Evolutionary conservation across 208 protist species (phyloP).

Genomic region (Porcisia deanei): DNA sequence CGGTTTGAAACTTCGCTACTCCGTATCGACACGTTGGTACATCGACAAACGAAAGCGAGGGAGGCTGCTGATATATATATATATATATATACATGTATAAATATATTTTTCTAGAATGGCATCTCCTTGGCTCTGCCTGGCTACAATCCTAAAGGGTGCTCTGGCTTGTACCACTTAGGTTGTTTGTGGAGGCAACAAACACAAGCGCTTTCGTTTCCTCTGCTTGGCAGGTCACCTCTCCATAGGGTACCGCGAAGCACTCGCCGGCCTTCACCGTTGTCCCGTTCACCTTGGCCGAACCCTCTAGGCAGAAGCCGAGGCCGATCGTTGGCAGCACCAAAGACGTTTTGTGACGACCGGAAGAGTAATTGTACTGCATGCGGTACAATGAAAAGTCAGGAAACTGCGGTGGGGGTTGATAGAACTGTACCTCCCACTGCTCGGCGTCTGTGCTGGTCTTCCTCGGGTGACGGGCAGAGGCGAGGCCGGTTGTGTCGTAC

Average conservation of each 20-base stretch:
- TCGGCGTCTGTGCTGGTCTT: slow-evolving; percentile 29
- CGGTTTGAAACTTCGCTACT: no score
- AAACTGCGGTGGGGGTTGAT: slow-evolving; percentile 78
- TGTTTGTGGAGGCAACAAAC: slow-evolving; percentile 86
- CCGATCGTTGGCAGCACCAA: slow-evolving; percentile 81
- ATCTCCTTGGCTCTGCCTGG: not conserved
- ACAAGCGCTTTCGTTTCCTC: slow-evolving; percentile 54
- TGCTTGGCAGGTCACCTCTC: slow-evolving; percentile 56
- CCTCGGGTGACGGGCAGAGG: slow-evolving; percentile 48
- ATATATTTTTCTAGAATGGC: not conserved
- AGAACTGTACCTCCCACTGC: slow-evolving; percentile 81
- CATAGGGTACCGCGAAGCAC: slow-evolving; percentile 83
- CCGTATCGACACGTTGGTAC: no score
- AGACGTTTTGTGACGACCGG: slow-evolving; percentile 30
- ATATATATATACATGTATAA: no score
- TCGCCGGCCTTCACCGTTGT: slow-evolving; percentile 57
- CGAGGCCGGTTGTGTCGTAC: slow-evolving; percentile 79
- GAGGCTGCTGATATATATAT: not conserved
- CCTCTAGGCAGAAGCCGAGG: slow-evolving; percentile 83
- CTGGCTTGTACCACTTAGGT: slow-evolving; percentile 9
- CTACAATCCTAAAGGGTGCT: slow-evolving; percentile 9
- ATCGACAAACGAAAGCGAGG: not conserved
- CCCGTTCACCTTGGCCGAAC: slow-evolving; percentile 71
- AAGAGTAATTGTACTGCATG: slow-evolving; percentile 56
- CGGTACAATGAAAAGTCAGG: slow-evolving; percentile 88